phyloP scores from a whole-genome alignment of 2,329 filamentous ascomycete genomes.

The Talaromyces pinophilus region DNA sequence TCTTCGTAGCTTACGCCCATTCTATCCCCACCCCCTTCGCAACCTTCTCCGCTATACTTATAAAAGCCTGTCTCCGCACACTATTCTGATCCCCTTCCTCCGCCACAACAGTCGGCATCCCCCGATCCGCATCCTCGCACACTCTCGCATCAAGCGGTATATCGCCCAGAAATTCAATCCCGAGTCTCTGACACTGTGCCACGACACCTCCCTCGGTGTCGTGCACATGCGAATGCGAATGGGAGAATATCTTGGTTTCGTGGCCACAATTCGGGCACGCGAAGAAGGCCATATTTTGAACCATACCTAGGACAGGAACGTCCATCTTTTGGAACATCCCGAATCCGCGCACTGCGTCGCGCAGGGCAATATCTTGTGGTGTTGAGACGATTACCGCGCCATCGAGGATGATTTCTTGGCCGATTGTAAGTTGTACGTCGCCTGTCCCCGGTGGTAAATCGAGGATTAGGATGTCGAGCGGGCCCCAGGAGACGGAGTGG shows the following conservation, averaged over 20 bases:
- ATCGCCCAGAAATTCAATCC: conserved; percentile 80
- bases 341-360: conserved; percentile 88
- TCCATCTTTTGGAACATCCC: conserved; percentile 88
- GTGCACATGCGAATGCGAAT: conserved; percentile 24
- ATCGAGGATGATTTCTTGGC: conserved; percentile 87
- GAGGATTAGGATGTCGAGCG: conserved; percentile 81
- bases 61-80: conserved; percentile 69
- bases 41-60: conserved; percentile 64
- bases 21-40: conserved; percentile 47
- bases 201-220: conserved; percentile 60
- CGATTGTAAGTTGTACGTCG: conserved; percentile 94
- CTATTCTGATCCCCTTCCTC: conserved; percentile 67
- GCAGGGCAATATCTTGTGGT: conserved; percentile 87
- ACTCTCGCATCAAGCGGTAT: conserved; percentile 85
- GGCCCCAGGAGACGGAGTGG: conserved; percentile 92
- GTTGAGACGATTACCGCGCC: conserved; percentile 86
- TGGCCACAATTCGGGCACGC: conserved; percentile 74
- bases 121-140: conserved; percentile 81
- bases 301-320: conserved; percentile 76
- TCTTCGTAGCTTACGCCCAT: conserved; percentile 33
- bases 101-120: conserved; percentile 85
- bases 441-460: conserved; percentile 94
- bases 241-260: conserved; percentile 74
- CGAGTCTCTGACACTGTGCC: conserved; percentile 68
- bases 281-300: conserved; percentile 90